phyloP scores from a whole-genome alignment of 2,329 filamentous ascomycete species.

The Cytospora piceae region DNA sequence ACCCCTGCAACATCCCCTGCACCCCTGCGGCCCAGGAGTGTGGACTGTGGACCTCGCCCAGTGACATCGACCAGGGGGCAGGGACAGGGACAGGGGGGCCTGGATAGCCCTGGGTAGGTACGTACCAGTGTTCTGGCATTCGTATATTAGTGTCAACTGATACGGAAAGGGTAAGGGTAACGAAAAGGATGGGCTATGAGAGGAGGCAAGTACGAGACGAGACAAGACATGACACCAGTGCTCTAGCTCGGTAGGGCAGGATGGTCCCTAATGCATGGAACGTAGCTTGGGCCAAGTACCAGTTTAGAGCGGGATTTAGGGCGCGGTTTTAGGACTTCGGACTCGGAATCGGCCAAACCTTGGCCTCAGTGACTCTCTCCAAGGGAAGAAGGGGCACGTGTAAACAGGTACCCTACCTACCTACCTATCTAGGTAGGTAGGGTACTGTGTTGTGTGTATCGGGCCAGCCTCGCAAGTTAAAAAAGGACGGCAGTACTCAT shows the following conservation, averaged over 20 bases:
- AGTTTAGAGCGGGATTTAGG: neutral
- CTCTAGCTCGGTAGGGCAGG: slow-evolving; percentile 11
- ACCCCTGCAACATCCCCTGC: neutral
- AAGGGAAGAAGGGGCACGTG: neutral
- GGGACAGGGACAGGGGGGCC: slow-evolving; percentile 18
- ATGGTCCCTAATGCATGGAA: slow-evolving; percentile 25
- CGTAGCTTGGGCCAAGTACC: slow-evolving; percentile 15
- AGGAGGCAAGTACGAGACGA: slow-evolving; percentile 21
- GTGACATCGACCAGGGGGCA: slow-evolving; percentile 1
- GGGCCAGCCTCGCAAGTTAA: neutral
- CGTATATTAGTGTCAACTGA: neutral
- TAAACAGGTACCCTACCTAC: neutral
- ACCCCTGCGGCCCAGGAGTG: slow-evolving; percentile 14
- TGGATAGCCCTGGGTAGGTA: neutral
- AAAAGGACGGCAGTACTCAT: neutral
- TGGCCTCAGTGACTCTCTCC: neutral
- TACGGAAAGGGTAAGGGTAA: neutral
- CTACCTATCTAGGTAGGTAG: neutral
- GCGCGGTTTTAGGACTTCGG: neutral
- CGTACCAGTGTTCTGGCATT: neutral
- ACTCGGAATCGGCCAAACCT: neutral
- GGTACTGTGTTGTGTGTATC: neutral
- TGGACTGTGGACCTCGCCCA: slow-evolving; percentile 20
- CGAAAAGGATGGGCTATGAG: slow-evolving; percentile 10
- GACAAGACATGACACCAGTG: slow-evolving; percentile 8